These are phyloP conservation scores for Clavariopsis aquatica DNA, from an alignment of 495 filamentous ascomycete genomes.

Conservation along the genomic window DNA sequence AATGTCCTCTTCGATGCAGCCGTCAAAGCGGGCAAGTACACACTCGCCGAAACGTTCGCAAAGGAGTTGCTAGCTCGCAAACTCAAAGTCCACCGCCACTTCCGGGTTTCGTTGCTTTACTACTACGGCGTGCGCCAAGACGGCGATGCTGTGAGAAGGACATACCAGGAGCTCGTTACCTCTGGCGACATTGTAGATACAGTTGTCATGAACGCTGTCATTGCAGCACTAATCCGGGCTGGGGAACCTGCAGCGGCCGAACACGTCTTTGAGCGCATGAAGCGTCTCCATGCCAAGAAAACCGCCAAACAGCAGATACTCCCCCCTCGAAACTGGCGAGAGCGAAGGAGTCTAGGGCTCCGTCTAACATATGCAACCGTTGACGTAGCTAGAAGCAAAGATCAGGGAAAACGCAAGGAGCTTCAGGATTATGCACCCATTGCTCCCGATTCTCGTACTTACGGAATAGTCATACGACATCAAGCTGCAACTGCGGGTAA, in stretches of 20 bases:
- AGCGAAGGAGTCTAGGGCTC: constrained; percentile 42
- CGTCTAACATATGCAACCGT: constrained; percentile 40
- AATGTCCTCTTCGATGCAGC: constrained; percentile 90
- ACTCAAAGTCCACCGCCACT: constrained; percentile 67
- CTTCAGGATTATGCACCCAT: constrained; percentile 59
- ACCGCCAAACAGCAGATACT: constrained; percentile 30
- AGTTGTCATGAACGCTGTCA: constrained; percentile 79
- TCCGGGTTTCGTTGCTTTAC: constrained; percentile 78
- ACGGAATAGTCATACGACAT: constrained; percentile 59
- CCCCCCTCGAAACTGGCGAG: constrained; percentile 36
- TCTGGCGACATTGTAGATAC: constrained; percentile 88
- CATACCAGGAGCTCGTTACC: constrained; percentile 74
- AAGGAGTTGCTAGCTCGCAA: constrained; percentile 73
- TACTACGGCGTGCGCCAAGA: constrained; percentile 73
- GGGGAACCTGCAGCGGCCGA: constrained; percentile 73
- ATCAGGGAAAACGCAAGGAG: constrained; percentile 7
- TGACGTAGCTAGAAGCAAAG: constrained; percentile 17
- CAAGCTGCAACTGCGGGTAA: constrained; percentile 57
- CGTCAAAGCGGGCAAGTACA: constrained; percentile 77
- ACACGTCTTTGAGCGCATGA: constrained; percentile 81
- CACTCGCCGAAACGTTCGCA: constrained; percentile 78
- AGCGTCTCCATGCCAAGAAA: constrained; percentile 52
- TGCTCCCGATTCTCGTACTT: constrained; percentile 65
- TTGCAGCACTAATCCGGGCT: constrained; percentile 71
- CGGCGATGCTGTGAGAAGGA: constrained; percentile 64